phyloP scores from a whole-genome alignment of 352 stramenopile genomes.

The Phytophthora fragariae region DNA sequence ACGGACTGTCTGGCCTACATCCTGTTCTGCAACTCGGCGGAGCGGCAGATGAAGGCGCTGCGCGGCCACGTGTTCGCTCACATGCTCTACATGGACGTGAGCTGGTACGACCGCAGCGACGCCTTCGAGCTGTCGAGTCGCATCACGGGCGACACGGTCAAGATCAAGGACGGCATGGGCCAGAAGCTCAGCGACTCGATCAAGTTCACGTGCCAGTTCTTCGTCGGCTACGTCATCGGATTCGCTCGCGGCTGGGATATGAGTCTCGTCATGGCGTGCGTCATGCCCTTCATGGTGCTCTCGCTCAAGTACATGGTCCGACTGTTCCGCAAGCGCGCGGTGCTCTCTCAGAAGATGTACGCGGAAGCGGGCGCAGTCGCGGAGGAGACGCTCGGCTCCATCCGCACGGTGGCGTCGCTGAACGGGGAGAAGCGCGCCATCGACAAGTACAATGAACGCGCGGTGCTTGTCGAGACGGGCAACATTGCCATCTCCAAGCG shows the following conservation, averaged over 20 bases:
- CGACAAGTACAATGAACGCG: slow-evolving; percentile 41
- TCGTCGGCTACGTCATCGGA: slow-evolving; percentile 49
- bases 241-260: slow-evolving; percentile 50
- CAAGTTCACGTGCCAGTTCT: slow-evolving; percentile 46
- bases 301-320: slow-evolving; percentile 45
- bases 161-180: slow-evolving; percentile 61
- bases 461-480: slow-evolving; percentile 28
- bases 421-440: slow-evolving; percentile 45
- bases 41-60: slow-evolving; percentile 52
- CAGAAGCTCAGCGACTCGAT: slow-evolving; percentile 51
- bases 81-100: slow-evolving; percentile 58
- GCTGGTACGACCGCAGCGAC: slow-evolving; percentile 52
- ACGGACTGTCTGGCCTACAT: slow-evolving; percentile 28
- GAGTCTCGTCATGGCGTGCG: slow-evolving; percentile 47
- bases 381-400: slow-evolving; percentile 53
- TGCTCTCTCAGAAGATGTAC: slow-evolving; percentile 44
- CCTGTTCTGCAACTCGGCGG: slow-evolving; percentile 22
- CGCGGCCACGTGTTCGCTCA: slow-evolving; percentile 37
- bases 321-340: slow-evolving; percentile 22
- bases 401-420: slow-evolving; percentile 49
- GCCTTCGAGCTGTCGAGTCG: slow-evolving; percentile 45
- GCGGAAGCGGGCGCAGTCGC: slow-evolving; percentile 53
- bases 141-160: slow-evolving; percentile 51
- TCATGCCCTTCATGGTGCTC: slow-evolving; percentile 48
- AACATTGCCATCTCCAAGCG: slow-evolving; percentile 29